Percentiles rank a stretch among this genome's conserved stretches.
Evolutionary conservation across 768 basidiomycete species (phyloP).

Genomic region (Calocybe cyanea): DNA sequence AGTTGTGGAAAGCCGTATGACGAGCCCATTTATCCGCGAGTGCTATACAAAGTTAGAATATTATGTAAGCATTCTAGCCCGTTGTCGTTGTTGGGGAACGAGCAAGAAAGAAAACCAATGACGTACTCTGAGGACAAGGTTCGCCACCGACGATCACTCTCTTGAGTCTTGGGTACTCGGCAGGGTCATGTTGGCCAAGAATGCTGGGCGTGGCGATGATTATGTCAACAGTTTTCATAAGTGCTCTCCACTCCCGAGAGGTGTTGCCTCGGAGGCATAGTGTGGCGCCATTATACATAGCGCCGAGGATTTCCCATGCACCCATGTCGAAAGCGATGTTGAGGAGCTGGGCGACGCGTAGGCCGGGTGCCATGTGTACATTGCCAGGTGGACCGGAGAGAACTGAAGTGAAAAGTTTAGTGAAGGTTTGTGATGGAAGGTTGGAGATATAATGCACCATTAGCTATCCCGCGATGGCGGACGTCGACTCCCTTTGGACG

Average conservation of each 20-base stretch:
- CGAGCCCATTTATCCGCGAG: conserved; percentile 42
- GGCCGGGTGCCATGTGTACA: conserved; percentile 52
- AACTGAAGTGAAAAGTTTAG: conserved; percentile 18
- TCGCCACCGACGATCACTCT: conserved; percentile 50
- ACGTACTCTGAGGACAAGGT: conserved; percentile 45
- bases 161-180: conserved; percentile 47
- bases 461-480: conserved; percentile 55
- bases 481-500: conserved; percentile 60
- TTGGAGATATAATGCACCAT: conserved; percentile 39
- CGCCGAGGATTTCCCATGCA: conserved; percentile 57
- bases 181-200: conserved; percentile 43
- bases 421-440: background rate
- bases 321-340: conserved; percentile 69
- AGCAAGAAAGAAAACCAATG: background rate
- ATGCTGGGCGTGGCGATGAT: conserved; percentile 54
- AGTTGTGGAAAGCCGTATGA: conserved; percentile 40
- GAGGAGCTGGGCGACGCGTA: conserved; percentile 55
- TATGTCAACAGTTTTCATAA: conserved; percentile 48
- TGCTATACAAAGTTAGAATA: conserved; percentile 14
- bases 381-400: conserved; percentile 47
- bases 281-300: conserved; percentile 48
- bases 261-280: conserved; percentile 51
- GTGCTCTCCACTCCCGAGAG: conserved; percentile 43
- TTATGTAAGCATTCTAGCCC: too few species aligned
- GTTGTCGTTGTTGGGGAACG: too few species aligned